Percentiles rank a stretch among this genome's conserved stretches.
Evolutionary conservation across 148 eudicot genomes (phyloP).

Genomic region (Tetragonia tetragonoides): DNA sequence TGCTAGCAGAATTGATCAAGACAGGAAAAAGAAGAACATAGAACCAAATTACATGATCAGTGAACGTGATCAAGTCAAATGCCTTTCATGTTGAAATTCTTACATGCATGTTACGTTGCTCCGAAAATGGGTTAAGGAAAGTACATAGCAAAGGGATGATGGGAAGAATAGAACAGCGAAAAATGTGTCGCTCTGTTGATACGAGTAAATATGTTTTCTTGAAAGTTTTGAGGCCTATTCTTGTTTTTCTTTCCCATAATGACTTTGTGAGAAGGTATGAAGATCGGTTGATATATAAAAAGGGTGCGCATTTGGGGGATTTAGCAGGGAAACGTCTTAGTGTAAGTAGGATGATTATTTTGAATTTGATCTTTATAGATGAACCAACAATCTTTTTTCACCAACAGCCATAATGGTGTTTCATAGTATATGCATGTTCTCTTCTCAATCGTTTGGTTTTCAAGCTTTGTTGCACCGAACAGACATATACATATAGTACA

Average conservation of each 20-base stretch:
- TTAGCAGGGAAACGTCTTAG: too few species aligned
- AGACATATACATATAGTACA: too few species aligned
- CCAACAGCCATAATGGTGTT: too few species aligned
- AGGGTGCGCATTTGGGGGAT: too few species aligned
- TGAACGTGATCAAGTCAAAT: background rate
- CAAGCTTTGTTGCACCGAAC: too few species aligned
- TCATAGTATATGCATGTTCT: too few species aligned
- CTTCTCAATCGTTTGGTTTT: too few species aligned
- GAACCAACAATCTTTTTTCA: too few species aligned
- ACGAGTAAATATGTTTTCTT: background rate
- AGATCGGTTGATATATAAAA: background rate
- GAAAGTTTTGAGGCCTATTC: background rate
- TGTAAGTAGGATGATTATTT: too few species aligned
- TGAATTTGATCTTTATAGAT: too few species aligned
- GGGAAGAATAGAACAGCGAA: background rate
- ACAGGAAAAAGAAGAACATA: background rate
- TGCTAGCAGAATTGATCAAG: conserved; percentile 21
- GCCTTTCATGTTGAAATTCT: background rate
- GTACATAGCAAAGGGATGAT: background rate
- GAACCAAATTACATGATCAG: background rate
- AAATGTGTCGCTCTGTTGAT: background rate
- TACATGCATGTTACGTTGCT: background rate
- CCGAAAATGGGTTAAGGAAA: background rate
- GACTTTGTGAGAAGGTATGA: background rate
- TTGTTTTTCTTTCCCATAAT: background rate